Evolutionary conservation across 306 rosid species (phyloP), one percentile per base, ranked within the genome.

Genomic region (Rosa lucieae): DNA sequence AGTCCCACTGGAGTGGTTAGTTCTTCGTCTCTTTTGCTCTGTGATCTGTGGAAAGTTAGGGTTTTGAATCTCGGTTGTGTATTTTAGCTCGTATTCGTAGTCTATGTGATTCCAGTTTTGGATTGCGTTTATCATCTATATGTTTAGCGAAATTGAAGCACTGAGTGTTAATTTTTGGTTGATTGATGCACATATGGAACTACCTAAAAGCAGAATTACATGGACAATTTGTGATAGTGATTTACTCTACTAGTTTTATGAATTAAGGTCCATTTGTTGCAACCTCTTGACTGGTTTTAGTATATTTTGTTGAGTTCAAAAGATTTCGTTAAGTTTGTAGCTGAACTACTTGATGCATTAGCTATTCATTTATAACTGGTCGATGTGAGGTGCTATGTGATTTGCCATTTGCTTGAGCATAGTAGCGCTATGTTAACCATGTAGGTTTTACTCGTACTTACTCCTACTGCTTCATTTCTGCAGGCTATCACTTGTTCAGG

Each of bases 401-500:
- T 5, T n/a, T 42, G 1, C 0, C 5, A 15, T 49, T 29, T 47
- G 44, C 42, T 63, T 61, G 56, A 61, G 20, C 40, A 20, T 29
- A 26, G 26, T 10, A 35, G 65, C 47, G 4, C n/a, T 67, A 18
- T 21, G n/a, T 39, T 74, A 26, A 52, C 13, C 20, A 18, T 62
- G 40, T 85, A 29, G 9, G 46, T 43, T 43, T 43, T 43, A 7
- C 8, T 43, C 21, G 5, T 42, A 42, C 42, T 62, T 43, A 17
- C 61, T 1, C 68, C 46, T 61, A 26, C 46, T 6, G 26, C 11
- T 9, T 79, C 75, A 18, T 80, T 44, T 76, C 9, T 86, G 77
- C 86, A 94, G 97, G 96, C 87, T 71, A 92, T 94, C 63, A 94
- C 94, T 21, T 81, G 97, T n/a, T 77, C 98, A 15, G 92, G 94